Evolutionary conservation across 805 yeast genomes (phyloP), one percentile per base, ranked within the genome.

Genomic region (Candida namnaoensis): DNA sequence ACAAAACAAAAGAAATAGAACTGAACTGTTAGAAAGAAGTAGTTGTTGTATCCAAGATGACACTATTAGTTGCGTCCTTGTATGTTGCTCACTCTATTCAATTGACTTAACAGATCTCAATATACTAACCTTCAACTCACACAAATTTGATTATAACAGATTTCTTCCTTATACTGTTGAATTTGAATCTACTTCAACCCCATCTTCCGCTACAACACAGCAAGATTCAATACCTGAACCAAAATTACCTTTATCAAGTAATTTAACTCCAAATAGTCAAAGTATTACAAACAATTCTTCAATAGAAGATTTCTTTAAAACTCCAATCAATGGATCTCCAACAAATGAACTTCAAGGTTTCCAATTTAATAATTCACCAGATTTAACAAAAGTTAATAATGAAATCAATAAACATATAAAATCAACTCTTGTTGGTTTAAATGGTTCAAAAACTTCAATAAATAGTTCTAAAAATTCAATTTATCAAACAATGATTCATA

Each of bases 141-240:
- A 19, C 3, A 19, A 19, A 19, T 19, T 19, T 3, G 19, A 19
- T 19, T 19, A 3, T 36, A 6, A 24, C 44, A 76, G 83, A 38
- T 82, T 82, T 50, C 65, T 83, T 38, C 93, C 93, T 2, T 78
- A 78, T 52, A 80, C 88, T 4, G 88, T 82, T n/a, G 85, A 82
- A 47, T 66, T 68, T 49, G 65, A 65, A 55, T 3, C 57, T 45
- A 24, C 27, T 2, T 26, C 34, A 7, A 14, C 34, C 14, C 4
- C 39, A 5, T 15, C 41, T 19, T 5, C 42, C 27, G 28, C 39
- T 35, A 11, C 34, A 36, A 5, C 42, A 24, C 30, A 27, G 10
- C n/a, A 38, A 34, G 19, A 19, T 19, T 45, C 57, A 37, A 49
- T 58, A 25, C 50, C 33, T 11, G 33, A 12, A 13, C 33, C 28